Evolutionary conservation across 352 stramenopile genomes (phyloP), one percentile per base, ranked within the genome.

Genomic region (Pythium pyrilobum): DNA sequence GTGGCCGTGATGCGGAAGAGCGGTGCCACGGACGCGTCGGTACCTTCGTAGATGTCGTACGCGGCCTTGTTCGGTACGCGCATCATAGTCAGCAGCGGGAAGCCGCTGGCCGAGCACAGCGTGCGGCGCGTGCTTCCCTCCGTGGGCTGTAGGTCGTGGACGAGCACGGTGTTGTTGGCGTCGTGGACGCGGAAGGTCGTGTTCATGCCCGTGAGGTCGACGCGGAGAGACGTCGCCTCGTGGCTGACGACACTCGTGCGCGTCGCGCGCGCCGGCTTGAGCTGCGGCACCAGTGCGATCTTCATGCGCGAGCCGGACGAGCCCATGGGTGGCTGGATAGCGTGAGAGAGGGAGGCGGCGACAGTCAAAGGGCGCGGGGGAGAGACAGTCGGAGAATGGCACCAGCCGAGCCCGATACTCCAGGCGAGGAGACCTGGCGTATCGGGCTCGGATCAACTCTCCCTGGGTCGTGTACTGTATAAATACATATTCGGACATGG

Each of bases 101-200:
- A 36, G 34, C 38, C 48, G 18, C 21, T 37, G 16, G 48, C 16
- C 48, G 48, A 56, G 18, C 36, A 47, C 16, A 56, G 25, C 27
- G 48, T 56, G n/a, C 48, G 48, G 7, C 21, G 37, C 1, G n/a
- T 36, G 18, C 36, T 45, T n/a, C 24, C 38, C 23, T 33, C 28
- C 24, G 24, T 39, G 24, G 48, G 48, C 36, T 38, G 24, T 13
- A 56, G 36, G 18, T 56, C 38, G n/a, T 40, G 48, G 48, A 56
- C 18, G 25, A 56, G 15, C 0, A 15, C 48, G 11, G 27, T 37
- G 13, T 11, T 47, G 37, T 56, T n/a, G 18, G 48, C 48, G 48
- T 56, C 38, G 8, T 31, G 5, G 24, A 56, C 34, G 9, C 36
- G 36, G 28, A 56, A 56, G 5, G 48, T 47, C 16, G 48, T 56